Evolutionary conservation across 2,329 filamentous ascomycete species (phyloP).

Genomic region (Stagonosporopsis chrysanthemi): DNA sequence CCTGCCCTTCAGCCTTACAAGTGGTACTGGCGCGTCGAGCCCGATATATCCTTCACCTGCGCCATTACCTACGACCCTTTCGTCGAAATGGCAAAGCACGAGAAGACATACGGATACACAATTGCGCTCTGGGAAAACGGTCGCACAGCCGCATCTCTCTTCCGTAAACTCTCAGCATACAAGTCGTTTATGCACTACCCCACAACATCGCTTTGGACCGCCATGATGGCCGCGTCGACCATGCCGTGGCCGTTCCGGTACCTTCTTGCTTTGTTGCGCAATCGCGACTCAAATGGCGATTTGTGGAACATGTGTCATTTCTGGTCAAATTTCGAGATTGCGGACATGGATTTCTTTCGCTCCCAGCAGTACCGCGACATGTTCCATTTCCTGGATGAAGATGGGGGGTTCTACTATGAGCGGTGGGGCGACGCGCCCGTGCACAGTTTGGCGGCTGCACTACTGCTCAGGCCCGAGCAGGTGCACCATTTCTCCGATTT

Average conservation of each 20-base stretch:
- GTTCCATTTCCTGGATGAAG: slow-evolving; percentile 75
- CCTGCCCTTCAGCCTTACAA: slow-evolving; percentile 78
- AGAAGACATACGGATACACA: slow-evolving; percentile 97
- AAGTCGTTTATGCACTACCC: slow-evolving; percentile 15
- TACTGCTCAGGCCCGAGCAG: slow-evolving; percentile 85
- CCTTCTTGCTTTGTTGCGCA: slow-evolving; percentile 23
- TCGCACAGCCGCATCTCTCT: slow-evolving; percentile 75
- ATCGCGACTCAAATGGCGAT: slow-evolving; percentile 64
- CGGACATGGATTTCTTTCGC: slow-evolving; percentile 88
- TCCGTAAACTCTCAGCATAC: slow-evolving; percentile 26
- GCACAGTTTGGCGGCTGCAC: slow-evolving; percentile 85
- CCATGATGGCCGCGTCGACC: slow-evolving; percentile 23
- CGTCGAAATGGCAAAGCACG: slow-evolving; percentile 91
- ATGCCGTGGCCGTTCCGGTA: slow-evolving; percentile 27
- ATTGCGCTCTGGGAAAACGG: slow-evolving; percentile 94
- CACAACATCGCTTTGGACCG: slow-evolving; percentile 24
- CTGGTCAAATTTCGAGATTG: slow-evolving; percentile 98
- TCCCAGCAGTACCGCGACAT: slow-evolving; percentile 78
- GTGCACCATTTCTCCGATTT: slow-evolving; percentile 98
- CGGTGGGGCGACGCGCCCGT: slow-evolving; percentile 93
- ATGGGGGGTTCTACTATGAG: slow-evolving; percentile 27
- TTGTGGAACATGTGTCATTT: slow-evolving; percentile 4
- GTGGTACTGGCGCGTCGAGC: slow-evolving; percentile 97
- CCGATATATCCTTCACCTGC: slow-evolving; percentile 97
- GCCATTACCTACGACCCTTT: slow-evolving; percentile 97